phyloP scores from a whole-genome alignment of 1,284 basidiomycete genomes.

The Ustilago loliicola region DNA sequence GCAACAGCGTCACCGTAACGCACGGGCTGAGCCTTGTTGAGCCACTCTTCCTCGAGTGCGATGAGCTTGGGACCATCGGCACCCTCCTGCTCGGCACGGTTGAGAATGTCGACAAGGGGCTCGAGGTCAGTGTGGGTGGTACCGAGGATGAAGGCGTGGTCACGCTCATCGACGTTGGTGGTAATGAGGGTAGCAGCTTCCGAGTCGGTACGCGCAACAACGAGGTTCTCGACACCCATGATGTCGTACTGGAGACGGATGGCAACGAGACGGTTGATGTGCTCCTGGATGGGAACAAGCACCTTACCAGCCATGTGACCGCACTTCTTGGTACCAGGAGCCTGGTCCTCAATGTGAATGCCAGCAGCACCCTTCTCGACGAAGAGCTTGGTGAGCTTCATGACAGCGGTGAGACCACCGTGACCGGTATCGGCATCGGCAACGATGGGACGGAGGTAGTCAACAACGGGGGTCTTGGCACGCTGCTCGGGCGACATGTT shows the following conservation, averaged over 20 bases:
- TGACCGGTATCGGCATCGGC: conserved; percentile 77
- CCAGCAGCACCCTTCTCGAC: conserved; percentile 90
- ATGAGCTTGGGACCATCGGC: conserved; percentile 85
- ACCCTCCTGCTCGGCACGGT: conserved; percentile 83
- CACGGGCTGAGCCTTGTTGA: conserved; percentile 80
- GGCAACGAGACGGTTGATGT: conserved; percentile 83
- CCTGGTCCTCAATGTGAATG: conserved; percentile 91
- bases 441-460: conserved; percentile 72
- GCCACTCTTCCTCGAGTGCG: conserved; percentile 89
- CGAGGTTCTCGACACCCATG: conserved; percentile 83
- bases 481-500: conserved; percentile 79
- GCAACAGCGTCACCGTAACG: conserved; percentile 84
- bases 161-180: conserved; percentile 94
- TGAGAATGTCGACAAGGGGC: conserved; percentile 85
- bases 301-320: conserved; percentile 81
- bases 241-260: conserved; percentile 84
- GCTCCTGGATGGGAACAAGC: conserved; percentile 78
- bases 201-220: conserved; percentile 81
- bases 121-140: conserved; percentile 80
- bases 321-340: conserved; percentile 82
- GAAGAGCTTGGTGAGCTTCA: conserved; percentile 94
- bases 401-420: conserved; percentile 91
- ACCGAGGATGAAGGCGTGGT: conserved; percentile 96
- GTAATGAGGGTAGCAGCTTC: conserved; percentile 97
- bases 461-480: conserved; percentile 71